phyloP scores from a whole-genome alignment of 768 basidiomycete species.

The Cyathus striatus region DNA sequence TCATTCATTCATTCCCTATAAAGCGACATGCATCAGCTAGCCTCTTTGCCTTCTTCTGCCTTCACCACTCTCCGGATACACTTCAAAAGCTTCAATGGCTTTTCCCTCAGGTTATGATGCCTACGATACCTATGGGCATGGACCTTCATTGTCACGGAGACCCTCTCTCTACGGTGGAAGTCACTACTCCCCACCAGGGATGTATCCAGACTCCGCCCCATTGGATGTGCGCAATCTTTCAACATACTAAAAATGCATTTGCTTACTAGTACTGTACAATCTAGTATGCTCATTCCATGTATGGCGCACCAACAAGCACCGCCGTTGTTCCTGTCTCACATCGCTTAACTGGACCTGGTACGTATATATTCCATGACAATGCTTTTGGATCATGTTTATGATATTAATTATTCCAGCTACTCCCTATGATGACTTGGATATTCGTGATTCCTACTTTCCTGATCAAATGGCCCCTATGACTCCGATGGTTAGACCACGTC shows the following conservation, averaged over 20 bases:
- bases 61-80: conserved; percentile 1
- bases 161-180: conserved; percentile 33
- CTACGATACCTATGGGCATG: conserved; percentile 18
- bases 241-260: too few relatives aligned
- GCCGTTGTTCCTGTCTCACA: conserved; percentile 32
- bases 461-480: conserved; percentile 27
- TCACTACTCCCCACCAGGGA: conserved; percentile 28
- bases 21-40: conserved; percentile 4
- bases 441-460: conserved; percentile 45
- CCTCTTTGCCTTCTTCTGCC: neutral
- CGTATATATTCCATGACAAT: conserved; percentile 9
- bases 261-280: too few relatives aligned
- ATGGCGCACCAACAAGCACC: conserved; percentile 29
- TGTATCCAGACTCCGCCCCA: conserved; percentile 34
- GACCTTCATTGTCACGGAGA: conserved; percentile 25
- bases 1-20: conserved; percentile 8
- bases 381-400: conserved; percentile 1
- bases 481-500: conserved; percentile 29
- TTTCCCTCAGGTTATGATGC: conserved; percentile 16
- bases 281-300: conserved; percentile 43
- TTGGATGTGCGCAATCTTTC: conserved; percentile 29
- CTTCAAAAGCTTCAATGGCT: conserved; percentile 12
- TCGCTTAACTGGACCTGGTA: conserved; percentile 37
- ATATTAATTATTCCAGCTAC: conserved; percentile 10
- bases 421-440: conserved; percentile 46